Evolutionary conservation across 208 protist species (phyloP), one percentile per base, ranked within the genome.

Genomic region (Leishmania lainsoni): DNA sequence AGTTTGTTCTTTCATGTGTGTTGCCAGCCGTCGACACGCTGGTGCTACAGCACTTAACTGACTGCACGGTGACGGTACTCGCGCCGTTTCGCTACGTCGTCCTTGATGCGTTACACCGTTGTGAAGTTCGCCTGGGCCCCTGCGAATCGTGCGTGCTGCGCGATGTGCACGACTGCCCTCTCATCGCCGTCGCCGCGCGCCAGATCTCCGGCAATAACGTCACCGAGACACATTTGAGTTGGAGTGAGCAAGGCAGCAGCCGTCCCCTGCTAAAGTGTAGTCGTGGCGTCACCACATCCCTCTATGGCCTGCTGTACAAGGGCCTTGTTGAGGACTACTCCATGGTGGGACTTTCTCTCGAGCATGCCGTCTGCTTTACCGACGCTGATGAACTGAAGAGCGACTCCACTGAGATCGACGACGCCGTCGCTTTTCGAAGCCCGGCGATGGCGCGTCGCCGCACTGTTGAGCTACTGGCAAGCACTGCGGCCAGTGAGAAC

Each of bases 301-400:
- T 82, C 45, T 96, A 95, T 80, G 71, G 72, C 35, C 63, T 95
- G 32, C 52, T 81, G 1, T 97, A 97, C 70, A 54, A 86, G 35
- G 94, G 94, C 1, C 78, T 97, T 12, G 84, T 82, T 56, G 84
- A 87, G 59, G 91, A 96, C 81, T 95, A 87, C 78, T 85, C 84
- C 9, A 85, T 81, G 1, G 82, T 93, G 32, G 85, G 88, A 39
- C 81, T 95, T 20, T 75, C 91, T 22, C 87, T 93, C 26, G 91
- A 95, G 81, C 86, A 90, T 49, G 14, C 65, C 29, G 54, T 69
- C 26, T 81, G 81, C n/a, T 49, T 52, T 63, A n/a, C 56, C 51
- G 10, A 56, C 54, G 9, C n/a, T 4, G 70, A 20, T 14, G 32
- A 63, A 20, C 22, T n/a, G 39, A 29, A 9, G 20, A 52, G 22